Percentiles rank a stretch among this genome's conserved stretches.
Conservation (phyloP, 2,329 filamentous ascomycete species). For the Pseudogymnoascus sp. region DNA sequence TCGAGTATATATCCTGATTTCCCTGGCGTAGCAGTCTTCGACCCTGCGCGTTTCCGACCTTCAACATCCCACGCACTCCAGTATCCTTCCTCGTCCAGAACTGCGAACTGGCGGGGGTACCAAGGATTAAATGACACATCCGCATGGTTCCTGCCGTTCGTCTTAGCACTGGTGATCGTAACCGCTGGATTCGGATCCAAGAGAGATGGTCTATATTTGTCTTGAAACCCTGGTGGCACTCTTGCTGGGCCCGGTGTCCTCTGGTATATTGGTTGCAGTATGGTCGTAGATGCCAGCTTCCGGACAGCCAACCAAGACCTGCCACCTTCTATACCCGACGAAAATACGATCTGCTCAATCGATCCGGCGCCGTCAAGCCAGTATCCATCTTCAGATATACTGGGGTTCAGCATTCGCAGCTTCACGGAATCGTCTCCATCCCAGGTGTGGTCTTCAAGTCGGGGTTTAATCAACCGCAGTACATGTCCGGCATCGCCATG, state of each 20-base stretch:
- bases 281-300: slow-evolving; percentile 31
- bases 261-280: slow-evolving; percentile 32
- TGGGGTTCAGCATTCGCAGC: slow-evolving; percentile 18
- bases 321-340: slow-evolving; percentile 30
- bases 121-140: slow-evolving; percentile 60
- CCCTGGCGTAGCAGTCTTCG: slow-evolving; percentile 13
- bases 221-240: slow-evolving; percentile 9
- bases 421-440: slow-evolving; percentile 17
- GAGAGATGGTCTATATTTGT: slow-evolving; percentile 34
- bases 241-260: slow-evolving; percentile 3
- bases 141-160: slow-evolving; percentile 47
- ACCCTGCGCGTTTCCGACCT: slow-evolving; percentile 14
- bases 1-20: slow-evolving; percentile 23
- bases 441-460: slow-evolving; percentile 23
- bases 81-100: slow-evolving; percentile 55
- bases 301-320: slow-evolving; percentile 39
- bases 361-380: slow-evolving; percentile 31
- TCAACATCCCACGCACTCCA: slow-evolving; percentile 60
- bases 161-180: slow-evolving; percentile 42
- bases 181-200: slow-evolving; percentile 49
- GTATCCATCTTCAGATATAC: slow-evolving; percentile 21
- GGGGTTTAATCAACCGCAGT: slow-evolving; percentile 23
- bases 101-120: slow-evolving; percentile 51
- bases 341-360: slow-evolving; percentile 41
- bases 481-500: slow-evolving; percentile 26